These are phyloP conservation scores for Sporothrix curviconia DNA, from an alignment of 2,329 filamentous ascomycete genomes.

Conservation along the genomic window DNA sequence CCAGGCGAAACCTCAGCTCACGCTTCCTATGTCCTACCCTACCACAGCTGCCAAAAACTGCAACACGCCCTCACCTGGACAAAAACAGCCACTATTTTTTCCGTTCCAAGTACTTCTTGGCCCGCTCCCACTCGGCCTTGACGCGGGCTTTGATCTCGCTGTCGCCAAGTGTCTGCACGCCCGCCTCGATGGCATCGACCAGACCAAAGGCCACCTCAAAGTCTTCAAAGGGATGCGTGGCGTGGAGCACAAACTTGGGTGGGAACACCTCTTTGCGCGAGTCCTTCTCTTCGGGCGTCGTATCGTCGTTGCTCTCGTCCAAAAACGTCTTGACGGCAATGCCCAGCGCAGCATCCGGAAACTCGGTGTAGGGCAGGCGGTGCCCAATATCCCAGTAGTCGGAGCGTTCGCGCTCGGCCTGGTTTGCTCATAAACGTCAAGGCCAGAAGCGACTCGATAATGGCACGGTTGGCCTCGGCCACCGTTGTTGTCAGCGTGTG, in stretches of 20 bases:
- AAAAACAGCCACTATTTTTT: not conserved
- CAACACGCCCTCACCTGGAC: too few species aligned
- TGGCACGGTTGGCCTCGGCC: conserved; percentile 69
- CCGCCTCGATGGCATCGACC: conserved; percentile 50
- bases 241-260: conserved; percentile 49
- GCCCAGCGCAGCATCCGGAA: conserved; percentile 68
- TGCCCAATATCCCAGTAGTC: conserved; percentile 65
- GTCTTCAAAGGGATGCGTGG: conserved; percentile 53
- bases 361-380: conserved; percentile 30
- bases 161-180: conserved; percentile 47
- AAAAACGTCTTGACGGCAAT: conserved; percentile 75
- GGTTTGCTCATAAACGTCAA: conserved; percentile 75
- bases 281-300: conserved; percentile 38
- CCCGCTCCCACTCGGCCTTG: conserved; percentile 48
- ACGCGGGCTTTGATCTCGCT: conserved; percentile 42
- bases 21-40: too few species aligned
- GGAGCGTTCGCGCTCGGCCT: conserved; percentile 63
- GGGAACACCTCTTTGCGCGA: conserved; percentile 45
- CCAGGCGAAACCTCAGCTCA: too few species aligned
- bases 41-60: too few species aligned
- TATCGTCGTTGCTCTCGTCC: conserved; percentile 50
- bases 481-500: conserved; percentile 76
- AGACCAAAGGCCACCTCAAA: conserved; percentile 51
- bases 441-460: conserved; percentile 75
- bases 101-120: conserved; percentile 44